Conservation (phyloP, 352 stramenopile species). For the Phytophthora fragariae region DNA sequence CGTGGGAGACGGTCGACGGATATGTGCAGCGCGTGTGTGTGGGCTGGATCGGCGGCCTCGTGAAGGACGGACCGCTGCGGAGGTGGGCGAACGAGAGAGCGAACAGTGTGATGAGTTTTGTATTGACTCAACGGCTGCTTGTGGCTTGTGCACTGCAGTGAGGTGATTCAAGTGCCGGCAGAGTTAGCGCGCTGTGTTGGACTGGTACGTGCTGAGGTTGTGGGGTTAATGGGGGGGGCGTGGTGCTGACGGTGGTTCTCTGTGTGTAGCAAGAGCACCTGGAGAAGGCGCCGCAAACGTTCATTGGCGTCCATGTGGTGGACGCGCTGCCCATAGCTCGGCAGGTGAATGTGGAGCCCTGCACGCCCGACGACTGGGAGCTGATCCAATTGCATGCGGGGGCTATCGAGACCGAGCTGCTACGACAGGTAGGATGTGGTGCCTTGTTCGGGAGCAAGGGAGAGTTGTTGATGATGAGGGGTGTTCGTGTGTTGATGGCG, state of each 20-base stretch:
- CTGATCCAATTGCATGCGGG: slow-evolving; percentile 90
- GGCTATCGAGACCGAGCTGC: slow-evolving; percentile 80
- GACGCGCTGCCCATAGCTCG: slow-evolving; percentile 70
- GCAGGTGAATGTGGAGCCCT: slow-evolving; percentile 86
- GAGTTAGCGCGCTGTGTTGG: slow-evolving; percentile 87
- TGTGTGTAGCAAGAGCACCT: slow-evolving; percentile 64
- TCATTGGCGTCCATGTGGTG: slow-evolving; percentile 80
- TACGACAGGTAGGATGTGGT: slow-evolving; percentile 69
- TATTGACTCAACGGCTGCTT: slow-evolving; percentile 5
- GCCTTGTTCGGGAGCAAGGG: too few relatives aligned
- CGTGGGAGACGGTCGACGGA: slow-evolving; percentile 82
- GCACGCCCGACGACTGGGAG: slow-evolving; percentile 90
- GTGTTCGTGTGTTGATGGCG: neutral
- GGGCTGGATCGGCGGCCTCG: slow-evolving; percentile 71
- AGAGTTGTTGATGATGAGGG: slow-evolving; percentile 6
- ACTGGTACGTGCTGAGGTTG: slow-evolving; percentile 53
- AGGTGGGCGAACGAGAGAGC: slow-evolving; percentile 39
- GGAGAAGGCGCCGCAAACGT: slow-evolving; percentile 60
- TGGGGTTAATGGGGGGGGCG: neutral
- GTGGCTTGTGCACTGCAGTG: slow-evolving; percentile 41
- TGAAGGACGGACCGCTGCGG: slow-evolving; percentile 55
- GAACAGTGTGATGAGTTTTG: neutral
- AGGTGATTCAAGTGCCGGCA: slow-evolving; percentile 83
- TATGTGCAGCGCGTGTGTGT: slow-evolving; percentile 81
- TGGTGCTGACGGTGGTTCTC: neutral